A percentile compares a stretch with the other conserved stretches of the same genome.
These are phyloP conservation scores for Lathyrus aphaca DNA, from an alignment of 306 rosid species.

Conservation along the genomic window DNA sequence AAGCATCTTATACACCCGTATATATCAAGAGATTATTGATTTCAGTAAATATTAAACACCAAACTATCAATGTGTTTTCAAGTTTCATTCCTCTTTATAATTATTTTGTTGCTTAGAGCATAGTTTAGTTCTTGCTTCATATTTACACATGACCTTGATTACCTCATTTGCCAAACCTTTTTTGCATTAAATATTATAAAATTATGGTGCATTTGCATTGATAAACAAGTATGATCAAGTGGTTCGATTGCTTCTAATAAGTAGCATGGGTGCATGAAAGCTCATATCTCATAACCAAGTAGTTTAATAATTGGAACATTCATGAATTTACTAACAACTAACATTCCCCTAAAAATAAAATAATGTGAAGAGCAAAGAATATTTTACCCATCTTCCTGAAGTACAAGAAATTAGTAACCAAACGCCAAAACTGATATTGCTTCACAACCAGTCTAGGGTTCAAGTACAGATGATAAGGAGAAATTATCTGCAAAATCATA, in stretches of 20 bases:
- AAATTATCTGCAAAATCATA: slow-evolving; percentile 70
- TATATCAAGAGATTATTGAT: slow-evolving; percentile 4
- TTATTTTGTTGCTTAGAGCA: no score
- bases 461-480: slow-evolving; percentile 88
- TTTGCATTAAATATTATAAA: no score
- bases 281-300: background rate
- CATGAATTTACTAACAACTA: background rate
- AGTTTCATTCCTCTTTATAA: slow-evolving; percentile 3
- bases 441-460: slow-evolving; percentile 82
- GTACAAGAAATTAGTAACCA: slow-evolving; percentile 87
- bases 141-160: no score
- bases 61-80: slow-evolving; percentile 15
- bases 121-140: no score
- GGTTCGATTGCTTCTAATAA: slow-evolving; percentile 11
- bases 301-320: slow-evolving; percentile 17
- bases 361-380: background rate
- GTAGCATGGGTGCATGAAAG: background rate
- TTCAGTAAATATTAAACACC: background rate
- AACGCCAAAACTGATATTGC: slow-evolving; percentile 93
- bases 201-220: no score
- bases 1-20: slow-evolving; percentile 15
- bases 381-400: slow-evolving; percentile 87
- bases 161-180: no score
- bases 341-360: background rate
- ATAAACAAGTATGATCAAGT: slow-evolving; percentile 17